Evolutionary conservation across 352 stramenopile genomes (phyloP).

Genomic region (Pythium chondricola): DNA sequence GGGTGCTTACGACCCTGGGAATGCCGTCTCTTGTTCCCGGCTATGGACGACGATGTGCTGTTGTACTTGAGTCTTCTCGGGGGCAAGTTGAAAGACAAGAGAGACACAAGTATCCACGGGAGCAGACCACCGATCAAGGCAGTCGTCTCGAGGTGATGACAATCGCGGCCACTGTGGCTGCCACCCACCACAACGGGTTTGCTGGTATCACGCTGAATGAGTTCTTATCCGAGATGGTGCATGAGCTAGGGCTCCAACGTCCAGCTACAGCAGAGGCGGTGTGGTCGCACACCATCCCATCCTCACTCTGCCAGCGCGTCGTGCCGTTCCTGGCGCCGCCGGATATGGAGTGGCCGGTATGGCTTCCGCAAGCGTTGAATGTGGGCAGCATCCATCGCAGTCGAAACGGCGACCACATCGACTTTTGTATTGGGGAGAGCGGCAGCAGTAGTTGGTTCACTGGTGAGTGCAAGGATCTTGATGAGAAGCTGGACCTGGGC

Average conservation of each 20-base stretch:
- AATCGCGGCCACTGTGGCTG: neutral
- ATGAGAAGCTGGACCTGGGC: neutral
- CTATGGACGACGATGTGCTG: slow-evolving; percentile 22
- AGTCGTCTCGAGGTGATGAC: neutral
- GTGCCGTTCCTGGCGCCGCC: slow-evolving; percentile 2
- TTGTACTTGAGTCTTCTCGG: slow-evolving; percentile 26
- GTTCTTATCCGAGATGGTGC: neutral
- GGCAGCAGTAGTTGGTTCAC: slow-evolving; percentile 2
- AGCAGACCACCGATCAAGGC: neutral
- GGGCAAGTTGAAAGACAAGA: too few species aligned
- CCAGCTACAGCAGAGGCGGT: neutral
- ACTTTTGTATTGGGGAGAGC: neutral
- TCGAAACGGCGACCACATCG: neutral
- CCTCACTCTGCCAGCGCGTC: neutral
- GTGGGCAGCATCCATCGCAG: neutral
- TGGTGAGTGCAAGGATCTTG: neutral
- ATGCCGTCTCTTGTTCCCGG: slow-evolving; percentile 2
- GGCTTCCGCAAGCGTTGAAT: neutral
- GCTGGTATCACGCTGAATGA: neutral
- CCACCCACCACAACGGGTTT: neutral
- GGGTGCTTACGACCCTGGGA: too few species aligned
- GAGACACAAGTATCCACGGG: too few species aligned
- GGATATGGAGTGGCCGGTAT: neutral
- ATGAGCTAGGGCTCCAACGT: neutral
- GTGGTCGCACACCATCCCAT: neutral